A percentile compares a stretch with the other conserved stretches of the same genome.
Conservation (phyloP, 805 yeast species). For the Starmerella etchellsii region DNA sequence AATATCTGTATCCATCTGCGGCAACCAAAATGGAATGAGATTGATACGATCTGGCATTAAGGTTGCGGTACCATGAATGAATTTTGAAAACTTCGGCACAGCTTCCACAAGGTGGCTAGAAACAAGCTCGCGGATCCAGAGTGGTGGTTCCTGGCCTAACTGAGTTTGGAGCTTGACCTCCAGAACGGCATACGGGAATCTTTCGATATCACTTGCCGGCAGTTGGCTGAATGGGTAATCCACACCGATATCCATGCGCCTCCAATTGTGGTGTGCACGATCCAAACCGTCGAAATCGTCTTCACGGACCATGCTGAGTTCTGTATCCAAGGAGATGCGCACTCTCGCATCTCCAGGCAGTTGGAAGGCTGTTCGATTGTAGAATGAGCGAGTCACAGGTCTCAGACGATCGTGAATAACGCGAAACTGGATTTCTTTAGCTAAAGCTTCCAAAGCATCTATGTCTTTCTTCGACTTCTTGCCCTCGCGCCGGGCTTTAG, state of each 20-base stretch:
- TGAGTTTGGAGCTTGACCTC: constrained; percentile 97
- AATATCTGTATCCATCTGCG: constrained; percentile 93
- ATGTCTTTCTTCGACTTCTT: constrained; percentile 78
- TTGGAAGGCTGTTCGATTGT: constrained; percentile 97
- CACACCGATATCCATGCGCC: constrained; percentile 96
- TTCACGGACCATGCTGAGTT: constrained; percentile 93
- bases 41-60: constrained; percentile 70
- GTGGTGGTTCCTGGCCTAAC: constrained; percentile 97
- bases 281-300: constrained; percentile 90
- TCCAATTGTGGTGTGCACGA: constrained; percentile 89
- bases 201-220: constrained; percentile 69
- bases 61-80: constrained; percentile 94
- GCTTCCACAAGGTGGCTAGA: constrained; percentile 92
- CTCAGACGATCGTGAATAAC: constrained; percentile 70
- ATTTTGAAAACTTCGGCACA: constrained; percentile 93
- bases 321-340: constrained; percentile 94
- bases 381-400: constrained; percentile 92
- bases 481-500: constrained; percentile 84
- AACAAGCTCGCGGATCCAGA: constrained; percentile 89
- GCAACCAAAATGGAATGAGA: constrained; percentile 91
- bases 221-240: constrained; percentile 89
- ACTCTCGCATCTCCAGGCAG: constrained; percentile 99
- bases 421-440: constrained; percentile 84
- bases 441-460: constrained; percentile 82
- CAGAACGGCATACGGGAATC: constrained; percentile 94